A percentile compares a stretch with the other conserved stretches of the same genome.
phyloP scores from a whole-genome alignment of 495 filamentous ascomycete species.

The Xylaria flabelliformis region DNA sequence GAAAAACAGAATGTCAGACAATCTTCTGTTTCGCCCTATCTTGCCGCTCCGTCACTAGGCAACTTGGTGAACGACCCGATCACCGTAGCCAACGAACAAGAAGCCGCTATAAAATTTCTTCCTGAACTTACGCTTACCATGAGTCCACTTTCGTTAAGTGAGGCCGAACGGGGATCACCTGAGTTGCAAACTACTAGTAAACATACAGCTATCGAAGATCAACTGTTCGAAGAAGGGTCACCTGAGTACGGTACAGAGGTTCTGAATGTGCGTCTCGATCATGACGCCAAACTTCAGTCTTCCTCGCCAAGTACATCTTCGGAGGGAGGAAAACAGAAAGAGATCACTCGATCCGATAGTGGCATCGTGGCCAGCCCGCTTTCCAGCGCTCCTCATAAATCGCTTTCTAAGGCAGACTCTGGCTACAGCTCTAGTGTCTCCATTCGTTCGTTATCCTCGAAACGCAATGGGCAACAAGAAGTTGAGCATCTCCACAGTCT shows the following conservation, averaged over 20 bases:
- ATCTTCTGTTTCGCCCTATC: not conserved
- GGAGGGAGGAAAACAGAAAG: slow-evolving; percentile 21
- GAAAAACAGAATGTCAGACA: slow-evolving; percentile 3
- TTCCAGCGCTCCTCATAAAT: slow-evolving; percentile 45
- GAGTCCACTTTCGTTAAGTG: slow-evolving; percentile 15
- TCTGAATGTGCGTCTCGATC: slow-evolving; percentile 49
- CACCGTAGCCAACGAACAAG: not conserved
- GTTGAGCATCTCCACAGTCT: not conserved
- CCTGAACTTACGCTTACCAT: slow-evolving; percentile 23
- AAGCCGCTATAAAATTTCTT: slow-evolving; percentile 3
- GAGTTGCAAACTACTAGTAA: slow-evolving; percentile 54
- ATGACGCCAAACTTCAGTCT: slow-evolving; percentile 46
- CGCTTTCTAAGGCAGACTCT: slow-evolving; percentile 60
- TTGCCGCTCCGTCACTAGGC: not conserved
- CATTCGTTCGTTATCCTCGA: slow-evolving; percentile 50
- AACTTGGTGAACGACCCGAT: not conserved
- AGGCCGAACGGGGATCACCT: slow-evolving; percentile 31
- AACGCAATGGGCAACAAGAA: slow-evolving; percentile 17
- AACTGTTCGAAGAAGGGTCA: slow-evolving; percentile 54
- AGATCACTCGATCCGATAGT: slow-evolving; percentile 51
- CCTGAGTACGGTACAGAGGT: slow-evolving; percentile 47
- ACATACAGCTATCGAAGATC: slow-evolving; percentile 53
- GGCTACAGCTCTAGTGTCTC: slow-evolving; percentile 63
- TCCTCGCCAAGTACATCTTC: slow-evolving; percentile 18
- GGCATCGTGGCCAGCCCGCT: slow-evolving; percentile 49